phyloP scores from a whole-genome alignment of 2,329 filamentous ascomycete genomes.

The Xylaria digitata region DNA sequence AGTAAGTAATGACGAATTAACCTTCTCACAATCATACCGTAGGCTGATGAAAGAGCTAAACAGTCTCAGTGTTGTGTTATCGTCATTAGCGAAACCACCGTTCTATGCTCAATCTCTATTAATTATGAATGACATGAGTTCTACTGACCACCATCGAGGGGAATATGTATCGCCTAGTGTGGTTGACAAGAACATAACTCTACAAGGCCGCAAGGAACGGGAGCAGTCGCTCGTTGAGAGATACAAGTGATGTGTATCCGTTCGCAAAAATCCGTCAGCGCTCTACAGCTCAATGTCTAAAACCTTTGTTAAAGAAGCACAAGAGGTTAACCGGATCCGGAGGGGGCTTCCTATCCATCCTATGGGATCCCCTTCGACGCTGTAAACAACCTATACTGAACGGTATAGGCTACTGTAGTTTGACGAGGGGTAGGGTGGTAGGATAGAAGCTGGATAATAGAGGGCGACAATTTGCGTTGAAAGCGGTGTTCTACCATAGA shows the following conservation, averaged over 20 bases:
- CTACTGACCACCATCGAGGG: background rate
- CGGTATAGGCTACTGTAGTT: background rate
- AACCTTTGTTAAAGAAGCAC: background rate
- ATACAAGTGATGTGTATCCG: constrained; percentile 6
- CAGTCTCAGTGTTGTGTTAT: too few species aligned
- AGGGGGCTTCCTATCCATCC: background rate
- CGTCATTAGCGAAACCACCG: background rate
- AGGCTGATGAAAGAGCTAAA: background rate
- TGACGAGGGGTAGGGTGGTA: background rate
- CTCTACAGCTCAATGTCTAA: constrained; percentile 3
- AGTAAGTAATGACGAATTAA: background rate
- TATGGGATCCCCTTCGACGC: background rate
- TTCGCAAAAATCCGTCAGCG: background rate
- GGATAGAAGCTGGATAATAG: constrained; percentile 2
- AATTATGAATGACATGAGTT: background rate
- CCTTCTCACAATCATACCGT: too few species aligned
- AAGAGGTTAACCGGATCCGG: constrained; percentile 28
- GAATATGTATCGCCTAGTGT: background rate
- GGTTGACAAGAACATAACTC: background rate
- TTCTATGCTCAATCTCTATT: background rate
- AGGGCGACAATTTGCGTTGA: background rate
- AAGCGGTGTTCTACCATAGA: constrained; percentile 16
- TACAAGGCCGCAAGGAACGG: background rate
- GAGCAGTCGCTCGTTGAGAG: background rate
- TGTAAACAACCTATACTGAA: background rate